These are phyloP conservation scores for Apiospora aurea DNA, from an alignment of 2,329 filamentous ascomycete species.

Conservation along the genomic window DNA sequence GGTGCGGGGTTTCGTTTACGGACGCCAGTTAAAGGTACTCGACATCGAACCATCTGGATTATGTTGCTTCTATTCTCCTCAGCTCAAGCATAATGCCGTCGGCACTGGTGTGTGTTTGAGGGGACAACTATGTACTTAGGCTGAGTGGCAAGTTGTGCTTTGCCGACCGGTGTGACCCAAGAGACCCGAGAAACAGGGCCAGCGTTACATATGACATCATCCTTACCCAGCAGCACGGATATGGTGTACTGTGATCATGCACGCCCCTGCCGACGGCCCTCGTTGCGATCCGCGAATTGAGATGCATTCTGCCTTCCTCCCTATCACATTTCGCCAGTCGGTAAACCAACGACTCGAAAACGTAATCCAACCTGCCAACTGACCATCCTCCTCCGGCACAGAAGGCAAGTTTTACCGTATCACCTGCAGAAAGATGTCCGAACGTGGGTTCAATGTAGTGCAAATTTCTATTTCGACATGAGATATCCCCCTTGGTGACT, in stretches of 20 bases:
- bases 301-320: neutral
- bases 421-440: neutral
- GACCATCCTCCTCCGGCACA: neutral
- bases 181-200: neutral
- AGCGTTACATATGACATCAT: constrained; percentile 9
- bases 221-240: neutral
- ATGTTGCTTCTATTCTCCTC: neutral
- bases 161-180: constrained; percentile 9
- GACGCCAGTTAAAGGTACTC: neutral
- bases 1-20: neutral
- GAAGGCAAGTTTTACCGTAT: neutral
- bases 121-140: neutral
- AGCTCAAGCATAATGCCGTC: neutral
- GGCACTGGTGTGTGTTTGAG: neutral
- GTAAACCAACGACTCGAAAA: neutral
- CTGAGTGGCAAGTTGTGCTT: neutral
- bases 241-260: constrained; percentile 2
- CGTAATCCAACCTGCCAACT: neutral
- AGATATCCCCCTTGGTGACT: no score
- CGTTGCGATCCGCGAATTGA: neutral
- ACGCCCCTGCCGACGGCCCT: neutral
- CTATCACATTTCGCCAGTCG: neutral
- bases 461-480: neutral
- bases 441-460: neutral
- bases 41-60: neutral